Percentiles rank a stretch among this genome's conserved stretches.
Evolutionary conservation across 1,139 yeast genomes (phyloP).

Genomic region (Pneumocystis jirovecii): DNA sequence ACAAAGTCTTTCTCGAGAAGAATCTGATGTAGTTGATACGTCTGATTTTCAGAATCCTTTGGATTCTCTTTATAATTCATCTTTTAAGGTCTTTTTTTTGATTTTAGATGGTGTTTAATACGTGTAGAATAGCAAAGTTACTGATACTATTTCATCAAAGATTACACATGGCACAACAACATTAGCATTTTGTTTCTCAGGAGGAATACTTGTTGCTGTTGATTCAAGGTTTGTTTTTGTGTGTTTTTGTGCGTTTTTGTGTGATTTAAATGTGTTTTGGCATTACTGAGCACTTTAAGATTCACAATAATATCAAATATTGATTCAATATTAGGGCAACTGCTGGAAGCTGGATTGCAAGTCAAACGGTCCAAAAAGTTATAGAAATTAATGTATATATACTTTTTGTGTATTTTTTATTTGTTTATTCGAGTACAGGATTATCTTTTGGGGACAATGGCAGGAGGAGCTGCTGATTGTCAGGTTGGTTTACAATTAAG

Average conservation of each 20-base stretch:
- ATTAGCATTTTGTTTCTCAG: conserved; percentile 86
- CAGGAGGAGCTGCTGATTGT: conserved; percentile 99
- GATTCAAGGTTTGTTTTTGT: conserved; percentile 3
- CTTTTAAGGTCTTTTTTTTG: not conserved
- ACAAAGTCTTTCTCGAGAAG: not conserved
- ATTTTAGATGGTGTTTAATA: not conserved
- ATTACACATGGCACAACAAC: conserved; percentile 99
- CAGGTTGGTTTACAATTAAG: conserved; percentile 27
- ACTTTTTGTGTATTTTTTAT: not conserved
- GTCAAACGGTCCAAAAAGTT: conserved; percentile 94
- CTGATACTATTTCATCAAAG: conserved; percentile 54
- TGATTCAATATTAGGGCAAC: conserved; percentile 63
- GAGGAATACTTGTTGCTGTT: conserved; percentile 51
- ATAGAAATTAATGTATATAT: conserved; percentile 82
- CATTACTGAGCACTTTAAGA: not conserved
- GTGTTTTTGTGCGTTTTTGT: not conserved
- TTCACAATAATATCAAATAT: not conserved
- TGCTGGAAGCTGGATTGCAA: conserved; percentile 97
- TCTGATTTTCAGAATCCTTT: not conserved
- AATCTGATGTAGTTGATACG: not conserved
- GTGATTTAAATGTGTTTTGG: not conserved
- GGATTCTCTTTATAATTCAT: not conserved
- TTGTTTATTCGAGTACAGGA: not conserved
- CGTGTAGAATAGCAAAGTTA: not conserved
- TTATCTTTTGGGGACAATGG: conserved; percentile 82